Evolutionary conservation across 2,329 filamentous ascomycete genomes (phyloP).

Genomic region (Cyanodermella asteris): DNA sequence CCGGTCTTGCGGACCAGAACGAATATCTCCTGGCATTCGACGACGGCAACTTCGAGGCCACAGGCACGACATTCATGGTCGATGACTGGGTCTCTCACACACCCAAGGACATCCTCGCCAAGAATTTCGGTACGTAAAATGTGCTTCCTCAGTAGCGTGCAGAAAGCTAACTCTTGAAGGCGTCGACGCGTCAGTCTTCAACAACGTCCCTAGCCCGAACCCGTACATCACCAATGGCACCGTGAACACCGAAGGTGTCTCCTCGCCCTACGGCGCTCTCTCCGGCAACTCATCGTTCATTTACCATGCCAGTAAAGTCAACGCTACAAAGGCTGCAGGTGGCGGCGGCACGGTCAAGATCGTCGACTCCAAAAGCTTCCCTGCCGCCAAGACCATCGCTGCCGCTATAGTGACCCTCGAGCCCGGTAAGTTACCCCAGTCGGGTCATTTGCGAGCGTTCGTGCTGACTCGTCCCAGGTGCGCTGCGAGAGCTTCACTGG

Average conservation of each 20-base stretch:
- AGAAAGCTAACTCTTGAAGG: too few species aligned
- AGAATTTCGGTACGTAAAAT: conserved; percentile 51
- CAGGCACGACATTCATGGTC: conserved; percentile 46
- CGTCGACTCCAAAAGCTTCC: conserved; percentile 46
- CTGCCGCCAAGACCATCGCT: conserved; percentile 41
- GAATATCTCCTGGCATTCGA: conserved; percentile 47
- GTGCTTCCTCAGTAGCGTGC: too few species aligned
- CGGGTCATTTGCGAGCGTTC: too few species aligned
- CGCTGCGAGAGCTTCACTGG: background rate
- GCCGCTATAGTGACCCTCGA: conserved; percentile 41
- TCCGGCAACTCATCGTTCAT: conserved; percentile 39
- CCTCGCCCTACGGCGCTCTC: conserved; percentile 26
- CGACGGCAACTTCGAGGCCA: conserved; percentile 34
- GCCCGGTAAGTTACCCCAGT: conserved; percentile 39
- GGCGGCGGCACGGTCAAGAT: conserved; percentile 40
- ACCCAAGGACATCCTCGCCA: conserved; percentile 39
- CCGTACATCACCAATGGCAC: conserved; percentile 40
- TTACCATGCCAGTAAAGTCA: conserved; percentile 35
- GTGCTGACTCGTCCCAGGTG: too few species aligned
- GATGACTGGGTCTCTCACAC: conserved; percentile 50
- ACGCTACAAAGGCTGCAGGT: conserved; percentile 34
- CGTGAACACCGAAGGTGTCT: conserved; percentile 25
- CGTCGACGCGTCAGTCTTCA: conserved; percentile 37
- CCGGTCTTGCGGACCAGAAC: conserved; percentile 41
- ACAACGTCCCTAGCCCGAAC: conserved; percentile 31